phyloP scores from a whole-genome alignment of 164 flowering plant genomes.

The Macadamia integrifolia region DNA sequence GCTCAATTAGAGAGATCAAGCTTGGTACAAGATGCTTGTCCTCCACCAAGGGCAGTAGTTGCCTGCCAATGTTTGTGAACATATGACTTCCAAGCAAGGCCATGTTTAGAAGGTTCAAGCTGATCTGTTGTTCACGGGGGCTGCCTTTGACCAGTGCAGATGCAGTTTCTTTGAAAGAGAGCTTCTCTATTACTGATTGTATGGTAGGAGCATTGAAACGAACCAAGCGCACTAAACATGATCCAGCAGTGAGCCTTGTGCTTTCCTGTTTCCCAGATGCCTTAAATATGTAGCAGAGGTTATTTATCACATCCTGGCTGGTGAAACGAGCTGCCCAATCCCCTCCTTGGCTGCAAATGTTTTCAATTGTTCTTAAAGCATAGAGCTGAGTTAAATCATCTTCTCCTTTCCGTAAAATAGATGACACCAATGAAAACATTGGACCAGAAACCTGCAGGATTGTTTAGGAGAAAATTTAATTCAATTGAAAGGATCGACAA shows the following conservation, averaged over 20 bases:
- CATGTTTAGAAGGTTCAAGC: constrained; percentile 82
- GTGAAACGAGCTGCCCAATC: constrained; percentile 85
- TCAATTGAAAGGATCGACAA: neutral
- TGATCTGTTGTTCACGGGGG: constrained; percentile 87
- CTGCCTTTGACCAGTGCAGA: constrained; percentile 67
- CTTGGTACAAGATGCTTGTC: constrained; percentile 76
- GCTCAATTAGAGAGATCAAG: constrained; percentile 77
- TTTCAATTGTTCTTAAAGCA: constrained; percentile 93
- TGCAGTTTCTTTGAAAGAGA: constrained; percentile 69
- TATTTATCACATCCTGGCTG: constrained; percentile 76
- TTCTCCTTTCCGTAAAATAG: constrained; percentile 85
- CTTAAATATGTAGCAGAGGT: constrained; percentile 76
- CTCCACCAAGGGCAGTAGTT: constrained; percentile 58
- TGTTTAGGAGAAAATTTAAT: neutral
- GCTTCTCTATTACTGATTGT: constrained; percentile 64
- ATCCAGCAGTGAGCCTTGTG: constrained; percentile 88
- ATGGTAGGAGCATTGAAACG: constrained; percentile 74
- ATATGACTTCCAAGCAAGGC: constrained; percentile 71
- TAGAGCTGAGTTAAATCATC: constrained; percentile 94
- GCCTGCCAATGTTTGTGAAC: constrained; percentile 61
- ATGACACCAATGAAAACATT: constrained; percentile 69
- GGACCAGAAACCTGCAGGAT: constrained; percentile 68
- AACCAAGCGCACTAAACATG: constrained; percentile 83
- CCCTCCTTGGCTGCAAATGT: constrained; percentile 92
- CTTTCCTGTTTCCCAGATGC: constrained; percentile 86